phyloP scores from a whole-genome alignment of 192 early-diverging fungal species.

The Phlyctochytrium arcticum region DNA sequence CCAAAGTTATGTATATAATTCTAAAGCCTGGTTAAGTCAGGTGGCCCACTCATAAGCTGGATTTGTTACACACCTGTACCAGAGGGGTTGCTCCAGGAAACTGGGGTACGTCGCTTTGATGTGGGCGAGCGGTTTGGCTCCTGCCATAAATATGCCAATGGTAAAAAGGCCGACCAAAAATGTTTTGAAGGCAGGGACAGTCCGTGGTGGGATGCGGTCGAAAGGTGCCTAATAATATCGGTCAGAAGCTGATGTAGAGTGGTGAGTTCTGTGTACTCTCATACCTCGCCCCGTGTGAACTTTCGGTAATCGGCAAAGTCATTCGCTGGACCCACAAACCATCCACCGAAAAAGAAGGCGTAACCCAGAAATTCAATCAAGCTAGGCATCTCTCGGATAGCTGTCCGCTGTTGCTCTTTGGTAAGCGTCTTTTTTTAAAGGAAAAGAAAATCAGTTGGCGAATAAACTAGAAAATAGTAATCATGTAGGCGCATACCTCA shows the following conservation, averaged over 20 bases:
- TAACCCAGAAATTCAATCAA: slow-evolving; percentile 61
- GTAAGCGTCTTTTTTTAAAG: slow-evolving; percentile 8
- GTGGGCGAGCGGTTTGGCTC: slow-evolving; percentile 17
- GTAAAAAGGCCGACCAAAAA: slow-evolving; percentile 19
- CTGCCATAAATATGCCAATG: slow-evolving; percentile 7
- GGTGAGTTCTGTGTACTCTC: background rate
- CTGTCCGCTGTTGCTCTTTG: slow-evolving; percentile 50
- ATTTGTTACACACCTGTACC: slow-evolving; percentile 7
- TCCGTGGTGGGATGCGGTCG: slow-evolving; percentile 17
- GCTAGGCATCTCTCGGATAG: slow-evolving; percentile 34
- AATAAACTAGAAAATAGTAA: background rate
- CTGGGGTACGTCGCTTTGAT: background rate
- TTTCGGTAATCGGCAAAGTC: slow-evolving; percentile 56
- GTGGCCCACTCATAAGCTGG: background rate
- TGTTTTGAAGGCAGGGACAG: slow-evolving; percentile 15
- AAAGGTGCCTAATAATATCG: slow-evolving; percentile 27
- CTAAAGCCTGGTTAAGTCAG: background rate
- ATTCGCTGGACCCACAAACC: slow-evolving; percentile 80
- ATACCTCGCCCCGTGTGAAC: slow-evolving; percentile 46
- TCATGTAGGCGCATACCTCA: background rate
- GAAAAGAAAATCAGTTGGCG: background rate
- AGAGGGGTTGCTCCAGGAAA: slow-evolving; percentile 4
- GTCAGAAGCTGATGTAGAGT: too few relatives aligned
- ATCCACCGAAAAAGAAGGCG: slow-evolving; percentile 78
- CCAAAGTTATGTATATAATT: slow-evolving; percentile 24